These are phyloP conservation scores for Helicostylum pulchrum DNA, from an alignment of 192 early-diverging fungal species.

Conservation along the genomic window DNA sequence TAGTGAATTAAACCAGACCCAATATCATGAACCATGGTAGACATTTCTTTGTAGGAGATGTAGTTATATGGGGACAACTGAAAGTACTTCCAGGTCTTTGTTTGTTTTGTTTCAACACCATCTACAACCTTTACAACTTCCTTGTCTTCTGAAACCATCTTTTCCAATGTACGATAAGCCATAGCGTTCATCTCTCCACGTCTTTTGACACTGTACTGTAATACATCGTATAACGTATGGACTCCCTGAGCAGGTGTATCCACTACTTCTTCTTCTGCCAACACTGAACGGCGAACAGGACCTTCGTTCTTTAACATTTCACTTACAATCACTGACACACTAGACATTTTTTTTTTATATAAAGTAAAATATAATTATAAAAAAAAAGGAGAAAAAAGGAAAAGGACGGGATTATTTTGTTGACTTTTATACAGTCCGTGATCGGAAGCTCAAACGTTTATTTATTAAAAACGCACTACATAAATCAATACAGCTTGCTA, in stretches of 20 bases:
- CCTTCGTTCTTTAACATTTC: conserved; percentile 23
- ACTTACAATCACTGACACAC: too few species aligned
- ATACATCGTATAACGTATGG: conserved; percentile 67
- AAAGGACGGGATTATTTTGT: not conserved
- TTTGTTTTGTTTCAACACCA: conserved; percentile 56
- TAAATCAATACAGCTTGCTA: too few species aligned
- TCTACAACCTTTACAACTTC: conserved; percentile 56
- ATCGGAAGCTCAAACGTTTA: too few species aligned
- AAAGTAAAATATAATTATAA: not conserved
- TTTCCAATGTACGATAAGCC: conserved; percentile 64
- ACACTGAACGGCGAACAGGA: conserved; percentile 44
- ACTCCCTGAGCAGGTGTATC: conserved; percentile 45
- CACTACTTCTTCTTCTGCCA: conserved; percentile 47
- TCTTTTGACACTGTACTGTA: conserved; percentile 52
- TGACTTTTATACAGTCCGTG: too few species aligned
- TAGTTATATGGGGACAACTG: conserved; percentile 76
- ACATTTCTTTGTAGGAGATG: conserved; percentile 71
- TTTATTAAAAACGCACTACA: too few species aligned
- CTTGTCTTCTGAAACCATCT: conserved; percentile 71
- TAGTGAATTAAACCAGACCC: conserved; percentile 73
- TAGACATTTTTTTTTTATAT: not conserved
- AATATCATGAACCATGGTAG: conserved; percentile 45
- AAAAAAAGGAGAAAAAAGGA: not conserved
- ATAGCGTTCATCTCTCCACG: conserved; percentile 58
- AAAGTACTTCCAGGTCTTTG: conserved; percentile 81